phyloP scores from a whole-genome alignment of 768 basidiomycete genomes.

The Pleurotus tuoliensis region DNA sequence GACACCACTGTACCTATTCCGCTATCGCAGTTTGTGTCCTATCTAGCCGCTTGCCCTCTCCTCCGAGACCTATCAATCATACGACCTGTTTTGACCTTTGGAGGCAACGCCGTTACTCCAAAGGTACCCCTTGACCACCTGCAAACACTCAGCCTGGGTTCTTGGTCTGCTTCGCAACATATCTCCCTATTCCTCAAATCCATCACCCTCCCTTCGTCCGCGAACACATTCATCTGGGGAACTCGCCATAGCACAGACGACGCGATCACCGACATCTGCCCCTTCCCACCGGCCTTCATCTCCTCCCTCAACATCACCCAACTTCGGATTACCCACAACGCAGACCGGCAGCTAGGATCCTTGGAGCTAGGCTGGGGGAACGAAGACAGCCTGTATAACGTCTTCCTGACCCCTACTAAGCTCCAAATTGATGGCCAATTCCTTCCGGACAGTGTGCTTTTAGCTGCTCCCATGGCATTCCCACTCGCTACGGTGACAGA shows the following conservation, averaged over 20 bases:
- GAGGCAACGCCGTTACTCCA: not conserved
- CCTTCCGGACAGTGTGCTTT: not conserved
- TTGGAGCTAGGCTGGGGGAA: conserved; percentile 5
- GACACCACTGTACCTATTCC: not conserved
- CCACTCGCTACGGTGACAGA: not conserved
- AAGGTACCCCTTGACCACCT: not conserved
- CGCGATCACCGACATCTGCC: conserved; percentile 3
- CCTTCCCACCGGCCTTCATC: not conserved
- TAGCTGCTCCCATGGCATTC: not conserved
- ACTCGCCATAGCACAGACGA: not conserved
- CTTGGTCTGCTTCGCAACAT: conserved; percentile 3
- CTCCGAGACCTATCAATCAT: conserved; percentile 1
- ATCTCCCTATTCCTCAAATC: not conserved
- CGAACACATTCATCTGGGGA: conserved; percentile 4
- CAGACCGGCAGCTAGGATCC: conserved; percentile 2
- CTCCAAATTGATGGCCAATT: conserved; percentile 5
- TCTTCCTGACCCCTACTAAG: not conserved
- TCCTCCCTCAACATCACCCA: conserved; percentile 6
- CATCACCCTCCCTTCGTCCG: not conserved
- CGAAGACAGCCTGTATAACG: conserved; percentile 3
- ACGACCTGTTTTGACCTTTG: conserved; percentile 1
- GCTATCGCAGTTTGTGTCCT: not conserved
- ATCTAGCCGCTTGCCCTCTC: not conserved
- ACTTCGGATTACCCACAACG: conserved; percentile 4
- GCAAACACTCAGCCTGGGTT: not conserved